Evolutionary conservation across 208 protist genomes (phyloP), one percentile per base, ranked within the genome.

Genomic region (Sergeia podlipaevii): DNA sequence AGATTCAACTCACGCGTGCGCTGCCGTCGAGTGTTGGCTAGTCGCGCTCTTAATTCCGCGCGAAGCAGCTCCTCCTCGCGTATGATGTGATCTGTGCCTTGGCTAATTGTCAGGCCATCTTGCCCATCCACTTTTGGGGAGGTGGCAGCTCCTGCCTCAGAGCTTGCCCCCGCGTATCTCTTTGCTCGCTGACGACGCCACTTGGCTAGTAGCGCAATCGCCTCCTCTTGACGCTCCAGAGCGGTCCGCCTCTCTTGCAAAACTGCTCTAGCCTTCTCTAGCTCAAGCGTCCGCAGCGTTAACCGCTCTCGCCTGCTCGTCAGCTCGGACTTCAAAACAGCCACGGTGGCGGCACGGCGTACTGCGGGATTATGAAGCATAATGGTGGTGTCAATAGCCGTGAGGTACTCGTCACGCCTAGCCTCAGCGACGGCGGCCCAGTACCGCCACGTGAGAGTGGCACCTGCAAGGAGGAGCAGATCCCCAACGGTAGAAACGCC

Each of bases 361-460:
- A n/a, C n/a, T n/a, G n/a, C n/a, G n/a, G n/a, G n/a, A n/a, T n/a
- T n/a, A n/a, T n/a, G n/a, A n/a, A n/a, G n/a, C n/a, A n/a, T 28
- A 10, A 52, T 39, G 34, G 17, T 42, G 1, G 36, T 27, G 37
- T 88, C 65, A 17, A 83, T 48, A 10, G 44, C 29, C 7, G 15
- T 23, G 5, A 68, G 54, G 52, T 64, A 34, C 7, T 45, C 57
- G 10, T 57, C 42, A 10, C 65, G 46, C 0, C 73, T 67, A 21
- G 53, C 65, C 37, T 63, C 47, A 4, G 50, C 45, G 8, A 70
- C 43, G 1, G 57, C 36, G 2, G 34, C 42, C 21, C 80, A 39
- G 37, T 52, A 41, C 48, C 53, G 29, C 80, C 80, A 88, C 36
- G 80, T 54, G 6, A 77, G 45, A 10, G 74, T 73, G 29, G 66